These are phyloP conservation scores for Calonectria crousiana DNA, from an alignment of 2,329 filamentous ascomycete species.

Conservation along the genomic window DNA sequence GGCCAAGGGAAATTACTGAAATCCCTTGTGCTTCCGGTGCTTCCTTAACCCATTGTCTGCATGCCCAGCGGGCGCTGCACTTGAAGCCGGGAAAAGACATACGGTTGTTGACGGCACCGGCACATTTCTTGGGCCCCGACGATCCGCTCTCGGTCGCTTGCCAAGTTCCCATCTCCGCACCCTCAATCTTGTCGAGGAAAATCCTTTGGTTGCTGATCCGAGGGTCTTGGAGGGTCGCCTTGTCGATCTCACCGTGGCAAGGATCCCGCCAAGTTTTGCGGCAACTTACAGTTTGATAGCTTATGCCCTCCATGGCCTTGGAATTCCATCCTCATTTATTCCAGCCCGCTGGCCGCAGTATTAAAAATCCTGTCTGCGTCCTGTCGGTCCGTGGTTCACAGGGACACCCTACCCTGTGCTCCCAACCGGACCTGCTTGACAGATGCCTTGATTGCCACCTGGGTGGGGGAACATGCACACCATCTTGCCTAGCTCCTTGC, in stretches of 20 bases:
- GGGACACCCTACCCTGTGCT: constrained; percentile 16
- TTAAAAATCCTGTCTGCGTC: background rate
- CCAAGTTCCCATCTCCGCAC: background rate
- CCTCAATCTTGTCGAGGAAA: background rate
- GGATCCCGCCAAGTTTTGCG: background rate
- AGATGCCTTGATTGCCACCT: background rate
- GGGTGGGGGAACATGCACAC: constrained; percentile 21
- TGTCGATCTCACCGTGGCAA: constrained; percentile 9
- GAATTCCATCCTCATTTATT: background rate
- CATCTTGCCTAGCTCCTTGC: constrained; percentile 5
- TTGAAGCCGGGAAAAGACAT: background rate
- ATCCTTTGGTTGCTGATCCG: constrained; percentile 14
- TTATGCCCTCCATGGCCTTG: background rate
- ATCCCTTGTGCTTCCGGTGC: constrained; percentile 16
- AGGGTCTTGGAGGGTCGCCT: constrained; percentile 1
- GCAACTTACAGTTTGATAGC: background rate
- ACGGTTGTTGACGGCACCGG: background rate
- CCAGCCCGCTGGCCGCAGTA: background rate
- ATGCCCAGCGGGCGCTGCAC: background rate
- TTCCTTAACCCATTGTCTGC: background rate
- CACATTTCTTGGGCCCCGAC: background rate
- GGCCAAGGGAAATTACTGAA: constrained; percentile 16
- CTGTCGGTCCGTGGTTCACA: constrained; percentile 11
- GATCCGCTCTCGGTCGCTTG: background rate
- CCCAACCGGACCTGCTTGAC: background rate